Base-by-base conservation (phyloP, 495 filamentous ascomycete species). In the Aspergillus hancockii region DNA sequence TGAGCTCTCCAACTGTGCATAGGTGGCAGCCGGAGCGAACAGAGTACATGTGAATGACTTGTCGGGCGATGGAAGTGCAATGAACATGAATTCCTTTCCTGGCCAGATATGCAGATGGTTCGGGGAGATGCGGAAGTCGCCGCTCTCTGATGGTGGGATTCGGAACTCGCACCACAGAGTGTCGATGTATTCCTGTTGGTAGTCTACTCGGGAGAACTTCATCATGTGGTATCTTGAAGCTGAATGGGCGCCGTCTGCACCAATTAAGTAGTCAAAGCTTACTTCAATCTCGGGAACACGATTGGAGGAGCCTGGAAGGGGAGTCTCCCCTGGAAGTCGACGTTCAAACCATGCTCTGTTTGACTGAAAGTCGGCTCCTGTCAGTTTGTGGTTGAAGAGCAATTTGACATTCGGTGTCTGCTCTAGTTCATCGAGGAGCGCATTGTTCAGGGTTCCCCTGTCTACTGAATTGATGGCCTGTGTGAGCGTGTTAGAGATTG, bases 21-120 rank as follows among this genome's bases (percentile, higher is more conserved):
- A 79, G 58, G 78, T 66, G 16, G 49, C 49, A 16, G 86, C 79
- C 0, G 91, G 88, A 9, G 93, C 85, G 72, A 99, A 99, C 13
- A 99, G 77, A 0, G 94, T 99, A 73, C 92, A 97, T 0, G 93
- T 98, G 67, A 99, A 99, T 0, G 91, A 90, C 58, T 89, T 89
- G 70, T 98, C 92, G 14, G 86, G 77, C 52, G 87, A 91, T 0
- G 94, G 93, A 25, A 99, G 90, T 19, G 94, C 94, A 65, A 99
- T 98, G 74, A 99, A 99, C 94, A 99, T 98, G 68, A 91, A 90
- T 13, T 90, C 84, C 61, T 85, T 85, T 22, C 88, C 91, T 1
- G 94, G 94, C 94, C 94, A 99, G 73, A 99, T 99, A 70, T 99
- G 94, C 2, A 99, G 82, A 66, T 98, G 91, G 69, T 96, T 89